Evolutionary conservation across 2,329 filamentous ascomycete species (phyloP).

Genomic region (Aquanectria penicillioides): DNA sequence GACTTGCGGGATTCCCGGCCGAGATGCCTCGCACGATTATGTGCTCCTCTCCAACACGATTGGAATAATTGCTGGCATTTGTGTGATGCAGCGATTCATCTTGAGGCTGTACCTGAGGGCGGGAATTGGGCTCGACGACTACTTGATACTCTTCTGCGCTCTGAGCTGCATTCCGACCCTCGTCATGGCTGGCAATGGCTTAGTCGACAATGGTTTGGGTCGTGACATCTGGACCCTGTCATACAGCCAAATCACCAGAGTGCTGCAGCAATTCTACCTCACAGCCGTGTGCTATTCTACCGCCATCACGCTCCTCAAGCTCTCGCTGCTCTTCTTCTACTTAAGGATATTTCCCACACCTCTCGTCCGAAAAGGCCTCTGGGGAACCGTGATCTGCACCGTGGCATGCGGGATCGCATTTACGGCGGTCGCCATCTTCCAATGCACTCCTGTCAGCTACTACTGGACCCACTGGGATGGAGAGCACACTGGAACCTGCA

Average conservation of each 20-base stretch:
- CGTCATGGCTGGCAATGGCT: slow-evolving; percentile 40
- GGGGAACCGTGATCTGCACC: slow-evolving; percentile 53
- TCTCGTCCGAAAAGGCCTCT: slow-evolving; percentile 52
- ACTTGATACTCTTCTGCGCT: slow-evolving; percentile 45
- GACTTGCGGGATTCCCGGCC: slow-evolving; percentile 25
- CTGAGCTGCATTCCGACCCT: slow-evolving; percentile 42
- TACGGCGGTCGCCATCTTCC: slow-evolving; percentile 55
- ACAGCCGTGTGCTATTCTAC: slow-evolving; percentile 58
- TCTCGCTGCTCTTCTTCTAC: slow-evolving; percentile 65
- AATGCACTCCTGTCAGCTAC: slow-evolving; percentile 61
- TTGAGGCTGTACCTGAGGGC: slow-evolving; percentile 48
- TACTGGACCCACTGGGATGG: slow-evolving; percentile 66
- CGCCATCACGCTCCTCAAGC: slow-evolving; percentile 57
- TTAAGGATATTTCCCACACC: slow-evolving; percentile 61
- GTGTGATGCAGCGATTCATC: slow-evolving; percentile 54
- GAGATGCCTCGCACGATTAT: slow-evolving; percentile 45
- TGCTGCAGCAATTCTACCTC: slow-evolving; percentile 56
- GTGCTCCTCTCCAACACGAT: slow-evolving; percentile 47
- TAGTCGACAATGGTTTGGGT: slow-evolving; percentile 55
- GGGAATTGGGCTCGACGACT: slow-evolving; percentile 52
- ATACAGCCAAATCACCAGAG: slow-evolving; percentile 50
- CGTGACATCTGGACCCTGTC: slow-evolving; percentile 62
- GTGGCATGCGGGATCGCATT: slow-evolving; percentile 53
- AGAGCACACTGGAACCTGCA: slow-evolving; percentile 57
- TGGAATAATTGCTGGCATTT: slow-evolving; percentile 49